These are phyloP conservation scores for Chrysochromulina parva DNA, from an alignment of 78 protist species.

Conservation along the genomic window DNA sequence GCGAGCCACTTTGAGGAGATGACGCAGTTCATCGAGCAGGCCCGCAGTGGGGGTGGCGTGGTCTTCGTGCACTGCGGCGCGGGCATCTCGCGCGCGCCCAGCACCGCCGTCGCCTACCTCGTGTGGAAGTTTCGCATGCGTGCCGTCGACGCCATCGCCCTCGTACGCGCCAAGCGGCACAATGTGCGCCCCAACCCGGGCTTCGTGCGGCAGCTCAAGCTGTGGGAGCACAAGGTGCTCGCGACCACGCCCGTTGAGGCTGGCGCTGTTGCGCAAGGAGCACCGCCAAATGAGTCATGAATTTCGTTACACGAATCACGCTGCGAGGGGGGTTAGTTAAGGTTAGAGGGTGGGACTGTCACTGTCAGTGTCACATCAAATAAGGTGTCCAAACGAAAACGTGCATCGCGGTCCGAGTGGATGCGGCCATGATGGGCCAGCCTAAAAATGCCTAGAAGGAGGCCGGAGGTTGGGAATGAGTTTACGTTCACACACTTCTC, in stretches of 20 bases:
- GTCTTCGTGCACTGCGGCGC: conserved; percentile 44
- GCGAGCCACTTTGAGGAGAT: background rate
- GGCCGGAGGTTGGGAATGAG: too few relatives aligned
- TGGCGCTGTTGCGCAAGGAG: too few relatives aligned
- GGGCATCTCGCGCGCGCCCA: conserved; percentile 40
- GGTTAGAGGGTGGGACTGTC: too few relatives aligned
- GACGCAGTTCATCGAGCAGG: background rate
- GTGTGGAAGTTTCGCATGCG: background rate
- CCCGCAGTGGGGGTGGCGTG: background rate
- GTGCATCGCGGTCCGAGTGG: too few relatives aligned
- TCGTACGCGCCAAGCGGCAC: background rate
- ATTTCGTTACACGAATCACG: too few relatives aligned
- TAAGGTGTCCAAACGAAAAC: too few relatives aligned
- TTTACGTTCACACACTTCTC: too few relatives aligned
- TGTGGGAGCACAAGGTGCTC: background rate
- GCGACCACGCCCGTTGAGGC: background rate
- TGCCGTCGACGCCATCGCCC: background rate
- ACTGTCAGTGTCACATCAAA: too few relatives aligned
- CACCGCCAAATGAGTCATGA: too few relatives aligned
- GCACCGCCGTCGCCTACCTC: background rate
- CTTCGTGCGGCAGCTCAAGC: background rate
- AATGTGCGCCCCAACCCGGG: conserved; percentile 5
- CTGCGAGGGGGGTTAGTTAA: too few relatives aligned
- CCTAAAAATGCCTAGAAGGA: too few relatives aligned
- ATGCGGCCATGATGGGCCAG: too few relatives aligned